Evolutionary conservation across 768 basidiomycete genomes (phyloP), one percentile per base, ranked within the genome.

Genomic region (Amanita rimosa): DNA sequence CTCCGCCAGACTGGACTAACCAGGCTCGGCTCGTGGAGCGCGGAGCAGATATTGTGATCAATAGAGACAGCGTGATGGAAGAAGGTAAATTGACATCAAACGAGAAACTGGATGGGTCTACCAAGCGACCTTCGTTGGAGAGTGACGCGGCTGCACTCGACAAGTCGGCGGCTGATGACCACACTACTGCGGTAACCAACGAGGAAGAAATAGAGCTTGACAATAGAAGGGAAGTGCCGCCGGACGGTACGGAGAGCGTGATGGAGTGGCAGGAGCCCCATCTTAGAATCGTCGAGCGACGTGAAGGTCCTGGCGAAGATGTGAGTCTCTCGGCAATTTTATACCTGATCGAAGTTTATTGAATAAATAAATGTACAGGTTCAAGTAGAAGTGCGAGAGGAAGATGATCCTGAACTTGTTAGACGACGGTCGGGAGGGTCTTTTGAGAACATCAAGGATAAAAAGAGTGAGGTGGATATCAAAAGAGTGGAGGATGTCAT

Each of bases 41-140:
- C 1, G 82, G 76, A 4, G 83, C 85, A 45, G 83, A 85, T 39
- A 81, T 95, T 52, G 75, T 91, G 31, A 85, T 95, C 60, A 95
- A 96, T 59, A 75, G 88, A 17, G 93, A 95, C 59, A 65, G 63
- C 34, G 68, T 66, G 13, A 73, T 78, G 63, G 81, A 84, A 38
- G 42, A 44, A 35, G 49, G 60, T 53, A 57, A 19, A 61, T 57
- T 50, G 49, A 53, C 35, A 39, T 14, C 43, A 3, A 40, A 34
- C 24, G 50, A 46, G 22, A 50, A 40, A 17, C 14, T 33, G 13
- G 38, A 44, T n/a, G 26, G 35, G 0, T 40, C 46, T 13, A 13
- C 14, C 9, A 38, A 44, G 27, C 44, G 46, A 5, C 3, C 37
- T 26, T 48, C 46, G 5, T 16, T 27, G 14, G 24, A 9, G 8